Percentiles rank a stretch among this genome's conserved stretches.
These are phyloP conservation scores for Fistulina hepatica DNA, from an alignment of 1,284 basidiomycete genomes.

Conservation along the genomic window DNA sequence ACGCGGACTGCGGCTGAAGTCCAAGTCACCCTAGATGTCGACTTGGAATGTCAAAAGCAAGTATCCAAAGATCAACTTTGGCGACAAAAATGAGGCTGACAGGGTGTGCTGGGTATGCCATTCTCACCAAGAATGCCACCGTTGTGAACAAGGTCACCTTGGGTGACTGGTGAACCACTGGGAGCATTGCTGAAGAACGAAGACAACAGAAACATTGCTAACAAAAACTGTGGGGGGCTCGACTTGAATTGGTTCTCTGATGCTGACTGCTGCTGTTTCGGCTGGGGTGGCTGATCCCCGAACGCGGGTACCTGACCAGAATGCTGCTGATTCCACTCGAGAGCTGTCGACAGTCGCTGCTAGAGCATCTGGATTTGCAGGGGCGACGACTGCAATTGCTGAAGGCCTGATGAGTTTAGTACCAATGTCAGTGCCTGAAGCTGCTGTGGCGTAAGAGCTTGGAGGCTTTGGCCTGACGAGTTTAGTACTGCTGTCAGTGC, in stretches of 20 bases:
- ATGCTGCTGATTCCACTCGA: too few relatives aligned
- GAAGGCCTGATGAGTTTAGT: too few relatives aligned
- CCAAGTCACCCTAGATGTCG: too few relatives aligned
- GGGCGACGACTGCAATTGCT: conserved; percentile 8
- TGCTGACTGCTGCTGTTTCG: too few relatives aligned
- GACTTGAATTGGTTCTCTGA: too few relatives aligned
- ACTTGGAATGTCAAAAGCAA: conserved; percentile 14
- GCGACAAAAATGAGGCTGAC: not conserved
- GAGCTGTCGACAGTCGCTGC: too few relatives aligned
- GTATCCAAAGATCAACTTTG: conserved; percentile 7
- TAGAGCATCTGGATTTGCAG: conserved; percentile 3
- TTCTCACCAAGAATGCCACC: not conserved
- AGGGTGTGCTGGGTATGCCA: not conserved
- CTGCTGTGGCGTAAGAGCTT: not conserved
- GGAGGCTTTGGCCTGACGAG: conserved; percentile 9
- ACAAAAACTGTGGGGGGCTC: conserved; percentile 13
- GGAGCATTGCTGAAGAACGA: conserved; percentile 12
- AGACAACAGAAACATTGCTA: conserved; percentile 12
- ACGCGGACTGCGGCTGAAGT: too few relatives aligned
- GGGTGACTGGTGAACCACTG: conserved; percentile 8
- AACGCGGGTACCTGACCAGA: too few relatives aligned
- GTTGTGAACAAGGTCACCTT: conserved; percentile 11
- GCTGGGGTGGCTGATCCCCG: too few relatives aligned
- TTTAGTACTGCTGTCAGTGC: conserved; percentile 3
- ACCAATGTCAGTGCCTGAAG: too few relatives aligned